Base-by-base conservation (phyloP, 768 basidiomycete genomes). In the Hericium erinaceus region DNA sequence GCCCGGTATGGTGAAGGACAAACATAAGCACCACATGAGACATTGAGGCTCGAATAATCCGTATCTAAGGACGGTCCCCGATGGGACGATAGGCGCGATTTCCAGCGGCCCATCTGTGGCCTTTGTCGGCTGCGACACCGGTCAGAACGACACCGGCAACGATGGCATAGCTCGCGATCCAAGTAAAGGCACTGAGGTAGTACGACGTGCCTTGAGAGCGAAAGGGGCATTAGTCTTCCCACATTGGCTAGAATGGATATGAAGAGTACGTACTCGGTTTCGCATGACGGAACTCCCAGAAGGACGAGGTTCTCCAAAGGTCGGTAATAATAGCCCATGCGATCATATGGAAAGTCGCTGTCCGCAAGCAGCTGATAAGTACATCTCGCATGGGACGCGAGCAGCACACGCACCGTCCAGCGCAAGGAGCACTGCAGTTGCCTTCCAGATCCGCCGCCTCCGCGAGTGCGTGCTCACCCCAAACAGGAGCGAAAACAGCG, bases 101-200 rank as follows among this genome's bases (percentile, higher is more conserved):
- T 48, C 88, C 88, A 39, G 88, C 88, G 40, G 88, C 88, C 89
- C 89, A 91, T 57, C 71, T 73, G 60, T 85, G 73, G 2, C 85
- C 84, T 57, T 74, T 74, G 58, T 80, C 78, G 2, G 84, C 83
- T 53, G 80, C 77, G 2, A 82, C 68, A 2, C 89, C 89, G 1
- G 85, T 87, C 22, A 76, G 68, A 6, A 86, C 72, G 9, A 89
- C 80, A 0, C 76, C 82, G 24, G 72, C 57, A 0, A 77, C 75
- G 28, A 81, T 76, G 26, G 84, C 44, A 51, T 86, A 61, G 26
- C 81, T 80, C 16, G 73, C 62, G 20, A 82, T 64, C 89, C 89
- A 91, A 5, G 84, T 78, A 24, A 86, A 39, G 0, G 75, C 73
- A 63, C 81, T 85, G 12, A 85, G 66, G 41, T 80, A 72, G 59